Conservation (phyloP, 1,139 yeast genomes). For the Trichomonascaceae sp. region DNA sequence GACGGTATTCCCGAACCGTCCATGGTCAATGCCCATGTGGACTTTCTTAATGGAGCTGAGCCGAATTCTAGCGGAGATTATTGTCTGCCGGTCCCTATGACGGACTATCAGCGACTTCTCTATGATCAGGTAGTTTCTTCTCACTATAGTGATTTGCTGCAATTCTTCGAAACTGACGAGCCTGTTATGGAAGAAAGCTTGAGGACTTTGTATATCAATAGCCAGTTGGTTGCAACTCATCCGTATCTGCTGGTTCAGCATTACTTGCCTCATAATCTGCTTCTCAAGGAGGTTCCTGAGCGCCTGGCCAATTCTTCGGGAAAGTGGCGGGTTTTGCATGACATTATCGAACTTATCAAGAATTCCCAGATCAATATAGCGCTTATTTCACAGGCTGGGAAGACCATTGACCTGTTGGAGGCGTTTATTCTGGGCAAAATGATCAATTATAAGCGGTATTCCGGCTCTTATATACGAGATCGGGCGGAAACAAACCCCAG, state of each 20-base stretch:
- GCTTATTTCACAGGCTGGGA: slow-evolving; percentile 50
- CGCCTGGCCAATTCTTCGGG: slow-evolving; percentile 80
- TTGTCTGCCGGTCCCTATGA: slow-evolving; percentile 78
- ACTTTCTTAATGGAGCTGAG: slow-evolving; percentile 12
- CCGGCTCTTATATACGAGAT: slow-evolving; percentile 41
- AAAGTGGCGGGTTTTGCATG: slow-evolving; percentile 65
- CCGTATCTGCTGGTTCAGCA: slow-evolving; percentile 82
- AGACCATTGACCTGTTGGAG: slow-evolving; percentile 70
- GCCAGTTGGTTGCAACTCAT: slow-evolving; percentile 77
- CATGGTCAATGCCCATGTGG: slow-evolving; percentile 37
- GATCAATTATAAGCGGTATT: slow-evolving; percentile 60
- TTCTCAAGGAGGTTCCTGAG: slow-evolving; percentile 69
- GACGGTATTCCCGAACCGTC: slow-evolving; percentile 86
- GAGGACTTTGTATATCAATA: slow-evolving; percentile 65
- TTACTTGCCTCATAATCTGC: slow-evolving; percentile 76
- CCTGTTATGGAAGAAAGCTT: slow-evolving; percentile 50
- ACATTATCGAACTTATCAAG: slow-evolving; percentile 38
- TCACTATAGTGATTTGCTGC: slow-evolving; percentile 84
- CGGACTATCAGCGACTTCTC: slow-evolving; percentile 80
- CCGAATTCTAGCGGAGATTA: slow-evolving; percentile 57
- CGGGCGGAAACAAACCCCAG: slow-evolving; percentile 20
- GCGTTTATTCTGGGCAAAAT: slow-evolving; percentile 66
- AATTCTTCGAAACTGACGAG: slow-evolving; percentile 67
- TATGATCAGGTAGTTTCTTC: slow-evolving; percentile 90
- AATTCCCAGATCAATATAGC: slow-evolving; percentile 43